Percentiles rank a stretch among this genome's conserved stretches.
phyloP scores from a whole-genome alignment of 129 eudicot species.

The Mikania micrantha region DNA sequence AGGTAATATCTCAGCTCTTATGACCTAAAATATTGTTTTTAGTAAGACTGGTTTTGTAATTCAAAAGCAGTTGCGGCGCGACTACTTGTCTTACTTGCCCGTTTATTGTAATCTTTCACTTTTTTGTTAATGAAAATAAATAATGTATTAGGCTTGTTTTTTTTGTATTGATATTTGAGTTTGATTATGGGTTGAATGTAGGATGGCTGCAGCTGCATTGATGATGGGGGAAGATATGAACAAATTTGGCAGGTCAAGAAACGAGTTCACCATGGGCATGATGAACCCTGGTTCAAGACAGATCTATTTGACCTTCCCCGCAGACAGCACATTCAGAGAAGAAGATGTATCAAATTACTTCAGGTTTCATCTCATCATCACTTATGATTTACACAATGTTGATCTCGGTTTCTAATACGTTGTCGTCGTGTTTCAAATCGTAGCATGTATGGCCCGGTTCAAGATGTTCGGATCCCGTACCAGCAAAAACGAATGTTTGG shows the following conservation, averaged over 20 bases:
- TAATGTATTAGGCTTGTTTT: too few species aligned
- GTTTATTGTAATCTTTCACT: too few species aligned
- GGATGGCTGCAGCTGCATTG: conserved; percentile 42
- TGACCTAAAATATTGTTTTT: too few species aligned
- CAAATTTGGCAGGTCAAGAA: conserved; percentile 37
- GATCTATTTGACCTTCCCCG: conserved; percentile 82
- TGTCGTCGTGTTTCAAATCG: neutral
- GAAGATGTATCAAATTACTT: conserved; percentile 80
- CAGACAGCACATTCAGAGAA: conserved; percentile 72
- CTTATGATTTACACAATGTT: neutral
- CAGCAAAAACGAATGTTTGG: conserved; percentile 90
- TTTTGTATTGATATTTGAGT: too few species aligned
- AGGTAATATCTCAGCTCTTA: too few species aligned
- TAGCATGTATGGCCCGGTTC: conserved; percentile 75
- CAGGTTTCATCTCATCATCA: conserved; percentile 23
- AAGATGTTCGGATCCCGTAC: conserved; percentile 89
- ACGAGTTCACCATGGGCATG: conserved; percentile 51
- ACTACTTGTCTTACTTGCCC: too few species aligned
- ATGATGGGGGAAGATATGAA: conserved; percentile 54
- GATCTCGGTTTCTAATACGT: neutral
- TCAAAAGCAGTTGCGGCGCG: too few species aligned
- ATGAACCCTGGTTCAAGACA: conserved; percentile 65
- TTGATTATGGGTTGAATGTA: neutral
- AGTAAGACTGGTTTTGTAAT: too few species aligned
- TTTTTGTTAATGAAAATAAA: too few species aligned